These are phyloP conservation scores for Cryptococcus sp. DNA, from an alignment of 1,284 basidiomycete species.

Conservation along the genomic window DNA sequence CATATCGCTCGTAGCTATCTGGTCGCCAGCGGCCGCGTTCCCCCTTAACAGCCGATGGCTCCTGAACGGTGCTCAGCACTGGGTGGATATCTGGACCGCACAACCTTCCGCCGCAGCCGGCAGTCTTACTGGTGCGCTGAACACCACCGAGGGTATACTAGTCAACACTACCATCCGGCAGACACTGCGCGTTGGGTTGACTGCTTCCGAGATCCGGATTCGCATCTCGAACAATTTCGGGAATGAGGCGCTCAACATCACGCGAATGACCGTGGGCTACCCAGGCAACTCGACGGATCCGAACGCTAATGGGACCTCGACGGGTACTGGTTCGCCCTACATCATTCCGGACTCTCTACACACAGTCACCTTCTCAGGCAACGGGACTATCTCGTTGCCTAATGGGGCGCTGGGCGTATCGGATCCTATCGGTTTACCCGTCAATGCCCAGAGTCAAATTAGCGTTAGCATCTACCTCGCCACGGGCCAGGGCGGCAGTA, in stretches of 20 bases:
- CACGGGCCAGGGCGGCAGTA: constrained; percentile 54
- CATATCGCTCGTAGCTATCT: no score
- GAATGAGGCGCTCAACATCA: constrained; percentile 55
- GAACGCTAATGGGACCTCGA: constrained; percentile 35
- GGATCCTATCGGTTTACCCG: constrained; percentile 47
- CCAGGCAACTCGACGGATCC: constrained; percentile 32
- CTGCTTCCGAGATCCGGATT: constrained; percentile 55
- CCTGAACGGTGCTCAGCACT: neutral
- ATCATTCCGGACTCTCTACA: neutral
- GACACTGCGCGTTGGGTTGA: constrained; percentile 57
- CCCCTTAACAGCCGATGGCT: neutral
- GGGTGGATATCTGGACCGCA: neutral
- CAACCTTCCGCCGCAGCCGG: neutral
- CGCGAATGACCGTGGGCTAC: constrained; percentile 56
- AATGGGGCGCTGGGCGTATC: constrained; percentile 58
- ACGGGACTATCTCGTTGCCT: constrained; percentile 54
- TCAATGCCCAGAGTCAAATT: neutral
- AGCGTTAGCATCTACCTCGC: constrained; percentile 49
- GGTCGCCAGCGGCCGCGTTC: neutral
- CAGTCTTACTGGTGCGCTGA: neutral
- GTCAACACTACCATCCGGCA: constrained; percentile 59
- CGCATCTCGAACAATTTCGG: constrained; percentile 60
- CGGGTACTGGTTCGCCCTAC: constrained; percentile 36
- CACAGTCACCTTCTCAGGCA: constrained; percentile 44
- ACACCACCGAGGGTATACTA: constrained; percentile 44